A percentile compares a stretch with the other conserved stretches of the same genome.
These are phyloP conservation scores for Macrophomina pseudophaseolina DNA, from an alignment of 2,329 filamentous ascomycete species.

Conservation along the genomic window DNA sequence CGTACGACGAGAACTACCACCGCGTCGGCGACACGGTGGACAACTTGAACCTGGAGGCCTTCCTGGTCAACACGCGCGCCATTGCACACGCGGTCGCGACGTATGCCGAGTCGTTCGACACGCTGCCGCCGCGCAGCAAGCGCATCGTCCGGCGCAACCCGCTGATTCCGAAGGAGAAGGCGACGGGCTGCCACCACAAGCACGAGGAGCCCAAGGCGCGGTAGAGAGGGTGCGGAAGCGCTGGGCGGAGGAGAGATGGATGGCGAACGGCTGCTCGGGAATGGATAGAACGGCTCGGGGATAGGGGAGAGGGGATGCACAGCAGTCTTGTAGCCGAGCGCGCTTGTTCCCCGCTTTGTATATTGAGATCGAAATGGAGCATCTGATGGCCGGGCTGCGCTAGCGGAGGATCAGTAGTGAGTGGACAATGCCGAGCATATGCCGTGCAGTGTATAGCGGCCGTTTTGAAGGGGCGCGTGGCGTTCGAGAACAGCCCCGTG, in stretches of 20 bases:
- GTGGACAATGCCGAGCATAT: neutral
- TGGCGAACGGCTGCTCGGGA: neutral
- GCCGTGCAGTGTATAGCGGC: neutral
- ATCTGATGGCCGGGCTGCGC: neutral
- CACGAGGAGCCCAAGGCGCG: constrained; percentile 12
- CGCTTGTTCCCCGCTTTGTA: neutral
- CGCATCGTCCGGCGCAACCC: neutral
- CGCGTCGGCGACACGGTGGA: constrained; percentile 56
- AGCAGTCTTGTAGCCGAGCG: too few species aligned
- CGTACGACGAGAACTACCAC: constrained; percentile 65
- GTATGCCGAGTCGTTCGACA: constrained; percentile 32
- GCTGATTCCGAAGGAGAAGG: constrained; percentile 1
- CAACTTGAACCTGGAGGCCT: constrained; percentile 61
- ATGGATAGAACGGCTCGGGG: neutral
- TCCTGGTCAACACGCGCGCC: constrained; percentile 60
- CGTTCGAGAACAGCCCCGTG: neutral
- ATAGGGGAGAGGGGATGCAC: neutral
- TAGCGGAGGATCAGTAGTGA: too few species aligned
- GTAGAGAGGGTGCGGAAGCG: neutral
- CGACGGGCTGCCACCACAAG: constrained; percentile 21
- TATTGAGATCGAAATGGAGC: constrained; percentile 13
- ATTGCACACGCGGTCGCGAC: constrained; percentile 59
- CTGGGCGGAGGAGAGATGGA: neutral
- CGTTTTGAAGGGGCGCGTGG: neutral
- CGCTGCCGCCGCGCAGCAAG: neutral